These are phyloP conservation scores for Lachancea mirantina DNA, from an alignment of 805 yeast species.

Conservation along the genomic window DNA sequence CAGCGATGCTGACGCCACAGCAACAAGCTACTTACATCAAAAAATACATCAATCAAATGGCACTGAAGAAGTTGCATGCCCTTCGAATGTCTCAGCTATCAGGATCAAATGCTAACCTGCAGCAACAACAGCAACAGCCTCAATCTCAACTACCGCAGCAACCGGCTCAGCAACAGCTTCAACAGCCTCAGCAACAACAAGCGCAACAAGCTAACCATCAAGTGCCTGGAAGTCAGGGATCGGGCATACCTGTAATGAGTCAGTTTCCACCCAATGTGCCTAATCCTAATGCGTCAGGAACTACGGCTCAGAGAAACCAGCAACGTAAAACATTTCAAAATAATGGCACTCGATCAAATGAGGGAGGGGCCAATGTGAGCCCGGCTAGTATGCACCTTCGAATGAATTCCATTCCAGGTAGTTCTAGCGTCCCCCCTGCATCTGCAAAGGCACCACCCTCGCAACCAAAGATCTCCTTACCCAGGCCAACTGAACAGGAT, in stretches of 20 bases:
- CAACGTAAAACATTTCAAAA: background rate
- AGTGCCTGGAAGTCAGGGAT: slow-evolving; percentile 1
- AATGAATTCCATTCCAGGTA: no score
- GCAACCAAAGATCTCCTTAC: slow-evolving; percentile 18
- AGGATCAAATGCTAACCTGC: slow-evolving; percentile 10
- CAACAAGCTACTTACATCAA: slow-evolving; percentile 28
- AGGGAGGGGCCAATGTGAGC: background rate
- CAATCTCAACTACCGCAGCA: no score
- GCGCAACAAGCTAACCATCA: background rate
- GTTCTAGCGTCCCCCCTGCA: no score
- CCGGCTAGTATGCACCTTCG: no score
- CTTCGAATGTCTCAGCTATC: slow-evolving; percentile 20
- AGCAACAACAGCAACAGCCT: slow-evolving; percentile 5
- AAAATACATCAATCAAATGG: slow-evolving; percentile 32
- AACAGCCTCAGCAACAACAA: no score
- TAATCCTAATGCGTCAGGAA: slow-evolving; percentile 1
- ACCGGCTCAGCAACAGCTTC: slow-evolving; percentile 9
- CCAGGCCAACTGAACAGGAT: slow-evolving; percentile 51
- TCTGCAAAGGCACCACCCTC: slow-evolving; percentile 14
- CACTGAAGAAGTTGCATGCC: slow-evolving; percentile 29
- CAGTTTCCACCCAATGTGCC: slow-evolving; percentile 6
- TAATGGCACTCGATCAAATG: background rate
- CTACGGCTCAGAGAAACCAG: background rate
- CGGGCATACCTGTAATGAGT: slow-evolving; percentile 7
- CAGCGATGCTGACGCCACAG: slow-evolving; percentile 12